Evolutionary conservation across 1,139 yeast species (phyloP), one percentile per base, ranked within the genome.

Genomic region (Meyerozyma athensensis): DNA sequence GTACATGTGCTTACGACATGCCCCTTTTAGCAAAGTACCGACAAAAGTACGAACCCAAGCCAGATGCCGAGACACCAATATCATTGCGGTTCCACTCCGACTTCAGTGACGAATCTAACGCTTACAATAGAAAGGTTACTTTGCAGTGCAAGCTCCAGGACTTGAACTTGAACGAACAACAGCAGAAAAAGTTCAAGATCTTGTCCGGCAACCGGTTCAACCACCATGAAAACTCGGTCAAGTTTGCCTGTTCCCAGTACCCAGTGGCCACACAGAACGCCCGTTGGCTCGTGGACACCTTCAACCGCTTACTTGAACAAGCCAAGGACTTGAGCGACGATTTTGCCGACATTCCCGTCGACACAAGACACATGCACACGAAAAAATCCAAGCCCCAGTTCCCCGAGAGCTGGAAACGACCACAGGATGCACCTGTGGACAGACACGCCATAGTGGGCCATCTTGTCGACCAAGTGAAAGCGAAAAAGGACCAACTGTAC

Each of bases 1-100:
- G 97, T 52, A 69, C 86, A 28, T 85, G 94, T 22, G 97, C 97
- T 0, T 92, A 82, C 62, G 97, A 90, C 59, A 74, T 90, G 70
- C 98, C 98, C 3, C 75, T 81, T 41, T 71, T 92, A 46, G 79
- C 82, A 34, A 79, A 86, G 58, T 83, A 73, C 57, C 81, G 92
- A 49, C 80, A 80, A 61, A 72, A 67, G 42, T 85, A 79, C 61
- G 57, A 51, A 28, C 83, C 82, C 18, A 10, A 41, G 38, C 48
- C 72, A 5, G 47, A 52, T 17, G 49, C 53, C 4, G 73, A 76
- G 34, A 65, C 75, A 22, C 86, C 89, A 4, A 58, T 89, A 30
- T 69, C 67, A 37, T 83, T 86, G 56, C 77, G 81, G 47, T 89
- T 81, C 64, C 76, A 81, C 21, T 74, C 85, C 5, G 89, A 81